Evolutionary conservation across 2,329 filamentous ascomycete species (phyloP).

Genomic region (Rhexocercosporidium sp.): DNA sequence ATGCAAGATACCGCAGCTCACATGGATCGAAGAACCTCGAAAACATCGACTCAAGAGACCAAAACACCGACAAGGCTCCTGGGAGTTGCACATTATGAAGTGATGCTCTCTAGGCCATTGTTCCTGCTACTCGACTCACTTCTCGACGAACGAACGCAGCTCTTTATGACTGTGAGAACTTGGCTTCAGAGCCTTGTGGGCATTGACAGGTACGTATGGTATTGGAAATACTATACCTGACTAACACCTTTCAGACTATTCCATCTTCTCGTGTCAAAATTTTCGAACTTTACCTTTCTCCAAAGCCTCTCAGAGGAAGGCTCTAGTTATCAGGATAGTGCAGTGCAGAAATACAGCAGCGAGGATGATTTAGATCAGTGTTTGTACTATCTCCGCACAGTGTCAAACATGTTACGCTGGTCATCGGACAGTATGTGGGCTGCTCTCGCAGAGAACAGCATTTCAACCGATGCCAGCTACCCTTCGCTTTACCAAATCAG

Average conservation of each 20-base stretch:
- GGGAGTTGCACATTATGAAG: slow-evolving; percentile 67
- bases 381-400: slow-evolving; percentile 76
- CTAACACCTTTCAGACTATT: slow-evolving; percentile 56
- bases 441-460: slow-evolving; percentile 67
- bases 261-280: slow-evolving; percentile 62
- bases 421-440: slow-evolving; percentile 73
- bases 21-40: slow-evolving; percentile 55
- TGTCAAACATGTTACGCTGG: slow-evolving; percentile 74
- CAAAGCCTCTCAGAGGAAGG: slow-evolving; percentile 35
- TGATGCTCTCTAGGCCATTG: slow-evolving; percentile 80
- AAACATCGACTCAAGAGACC: slow-evolving; percentile 46
- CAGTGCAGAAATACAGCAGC: slow-evolving; percentile 48
- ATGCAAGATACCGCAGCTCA: slow-evolving; percentile 58
- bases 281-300: slow-evolving; percentile 61
- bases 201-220: slow-evolving; percentile 61
- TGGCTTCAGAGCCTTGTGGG: slow-evolving; percentile 77
- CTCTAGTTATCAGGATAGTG: slow-evolving; percentile 32
- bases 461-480: slow-evolving; percentile 53
- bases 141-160: slow-evolving; percentile 71
- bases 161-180: slow-evolving; percentile 76
- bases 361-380: slow-evolving; percentile 77
- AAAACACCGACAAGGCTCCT: slow-evolving; percentile 50
- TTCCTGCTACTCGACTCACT: slow-evolving; percentile 83
- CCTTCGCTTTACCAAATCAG: slow-evolving; percentile 53
- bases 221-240: too few species aligned